Evolutionary conservation across 1,284 basidiomycete species (phyloP).

Genomic region (Sporisorium reilianum): DNA sequence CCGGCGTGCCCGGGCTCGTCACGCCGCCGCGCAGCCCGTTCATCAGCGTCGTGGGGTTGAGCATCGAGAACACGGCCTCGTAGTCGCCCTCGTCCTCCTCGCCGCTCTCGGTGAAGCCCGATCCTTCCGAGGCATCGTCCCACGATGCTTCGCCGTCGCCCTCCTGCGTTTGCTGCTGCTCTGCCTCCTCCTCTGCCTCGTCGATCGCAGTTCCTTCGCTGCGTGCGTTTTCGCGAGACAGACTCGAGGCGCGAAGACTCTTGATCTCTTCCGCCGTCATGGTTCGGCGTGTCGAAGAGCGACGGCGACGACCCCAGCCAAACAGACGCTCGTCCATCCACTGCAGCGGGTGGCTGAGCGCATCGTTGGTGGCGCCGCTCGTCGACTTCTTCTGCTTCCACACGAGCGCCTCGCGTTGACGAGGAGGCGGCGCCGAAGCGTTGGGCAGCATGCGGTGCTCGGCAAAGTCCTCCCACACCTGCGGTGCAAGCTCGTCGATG

Average conservation of each 20-base stretch:
- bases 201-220: slow-evolving; percentile 25
- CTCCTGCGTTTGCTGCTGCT: slow-evolving; percentile 20
- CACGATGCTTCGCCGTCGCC: slow-evolving; percentile 43
- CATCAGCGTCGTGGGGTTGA: slow-evolving; percentile 43
- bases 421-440: slow-evolving; percentile 52
- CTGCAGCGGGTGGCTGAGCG: slow-evolving; percentile 67
- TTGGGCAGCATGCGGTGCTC: slow-evolving; percentile 60
- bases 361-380: slow-evolving; percentile 41
- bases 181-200: slow-evolving; percentile 29
- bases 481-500: slow-evolving; percentile 79
- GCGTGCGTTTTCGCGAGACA: slow-evolving; percentile 12
- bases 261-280: slow-evolving; percentile 49
- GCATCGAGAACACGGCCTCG: slow-evolving; percentile 65
- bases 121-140: slow-evolving; percentile 42
- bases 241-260: slow-evolving; percentile 23
- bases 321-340: slow-evolving; percentile 94
- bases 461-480: slow-evolving; percentile 67
- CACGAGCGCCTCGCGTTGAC: slow-evolving; percentile 51
- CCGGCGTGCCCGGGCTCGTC: slow-evolving; percentile 47
- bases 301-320: slow-evolving; percentile 76
- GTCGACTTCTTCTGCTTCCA: slow-evolving; percentile 53
- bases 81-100: slow-evolving; percentile 66
- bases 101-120: slow-evolving; percentile 39
- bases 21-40: slow-evolving; percentile 36
- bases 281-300: slow-evolving; percentile 47